Evolutionary conservation across 345 rosid genomes (phyloP).

Genomic region (Gynandropsis gynandra): DNA sequence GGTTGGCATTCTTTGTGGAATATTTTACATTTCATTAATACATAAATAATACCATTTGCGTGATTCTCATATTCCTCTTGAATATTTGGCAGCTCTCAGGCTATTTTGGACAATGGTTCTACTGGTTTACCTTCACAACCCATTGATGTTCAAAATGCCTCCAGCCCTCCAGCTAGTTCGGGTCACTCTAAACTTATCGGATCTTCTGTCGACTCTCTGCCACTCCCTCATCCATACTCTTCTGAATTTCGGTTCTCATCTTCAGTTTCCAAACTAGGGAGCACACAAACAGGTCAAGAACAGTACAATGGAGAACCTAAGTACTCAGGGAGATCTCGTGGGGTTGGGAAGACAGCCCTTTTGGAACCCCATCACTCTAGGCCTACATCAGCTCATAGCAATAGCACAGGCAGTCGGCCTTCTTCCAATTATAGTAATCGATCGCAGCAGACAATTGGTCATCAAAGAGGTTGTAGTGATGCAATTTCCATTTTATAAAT

Average conservation of each 20-base stretch:
- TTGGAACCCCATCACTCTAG: constrained; percentile 46
- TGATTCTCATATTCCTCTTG: constrained; percentile 15
- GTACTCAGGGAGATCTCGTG: constrained; percentile 44
- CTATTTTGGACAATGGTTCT: constrained; percentile 42
- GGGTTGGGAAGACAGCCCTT: constrained; percentile 41
- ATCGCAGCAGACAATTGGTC: constrained; percentile 51
- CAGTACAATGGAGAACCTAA: constrained; percentile 39
- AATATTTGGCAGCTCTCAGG: constrained; percentile 36
- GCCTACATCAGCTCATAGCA: constrained; percentile 42
- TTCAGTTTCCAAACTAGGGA: constrained; percentile 54
- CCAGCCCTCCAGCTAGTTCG: constrained; percentile 29
- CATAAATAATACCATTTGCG: constrained; percentile 7
- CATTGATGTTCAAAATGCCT: constrained; percentile 21
- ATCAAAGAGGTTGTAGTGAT: constrained; percentile 52
- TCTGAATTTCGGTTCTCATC: constrained; percentile 48
- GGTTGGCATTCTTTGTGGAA: neutral
- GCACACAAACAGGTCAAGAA: constrained; percentile 39
- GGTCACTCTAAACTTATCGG: constrained; percentile 36
- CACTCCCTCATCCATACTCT: constrained; percentile 40
- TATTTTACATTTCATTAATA: neutral
- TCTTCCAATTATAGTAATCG: constrained; percentile 67
- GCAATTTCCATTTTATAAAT: constrained; percentile 1
- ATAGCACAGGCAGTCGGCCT: constrained; percentile 63
- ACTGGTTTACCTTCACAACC: constrained; percentile 36
- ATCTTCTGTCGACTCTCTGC: constrained; percentile 30